Evolutionary conservation across 805 yeast species (phyloP).

Genomic region (Pichia cephalocereana): DNA sequence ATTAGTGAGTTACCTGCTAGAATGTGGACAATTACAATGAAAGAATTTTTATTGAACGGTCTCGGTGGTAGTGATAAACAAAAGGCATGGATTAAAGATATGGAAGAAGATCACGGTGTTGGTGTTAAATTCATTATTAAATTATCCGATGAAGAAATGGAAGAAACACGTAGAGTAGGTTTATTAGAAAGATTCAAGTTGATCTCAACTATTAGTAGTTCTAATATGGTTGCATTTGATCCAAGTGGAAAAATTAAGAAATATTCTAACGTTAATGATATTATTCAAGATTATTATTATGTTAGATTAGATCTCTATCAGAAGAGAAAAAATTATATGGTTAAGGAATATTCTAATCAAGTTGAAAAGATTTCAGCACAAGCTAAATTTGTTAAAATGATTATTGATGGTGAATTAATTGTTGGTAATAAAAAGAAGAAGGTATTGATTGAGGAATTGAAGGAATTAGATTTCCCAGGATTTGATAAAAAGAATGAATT

Average conservation of each 20-base stretch:
- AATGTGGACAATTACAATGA: constrained; percentile 87
- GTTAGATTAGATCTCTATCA: constrained; percentile 87
- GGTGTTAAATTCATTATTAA: constrained; percentile 74
- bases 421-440: constrained; percentile 70
- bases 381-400: constrained; percentile 85
- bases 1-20: constrained; percentile 90
- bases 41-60: constrained; percentile 71
- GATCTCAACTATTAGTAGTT: constrained; percentile 53
- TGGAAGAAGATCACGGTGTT: constrained; percentile 87
- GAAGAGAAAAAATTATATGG: constrained; percentile 75
- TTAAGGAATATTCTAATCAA: constrained; percentile 60
- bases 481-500: constrained; percentile 65
- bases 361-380: constrained; percentile 70
- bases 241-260: constrained; percentile 78
- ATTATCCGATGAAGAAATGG: constrained; percentile 74
- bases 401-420: constrained; percentile 62
- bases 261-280: constrained; percentile 68
- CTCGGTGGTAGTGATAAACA: constrained; percentile 66
- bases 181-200: constrained; percentile 79
- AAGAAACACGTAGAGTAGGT: constrained; percentile 63
- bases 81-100: constrained; percentile 83
- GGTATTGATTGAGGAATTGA: constrained; percentile 54
- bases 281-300: constrained; percentile 73
- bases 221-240: constrained; percentile 95
- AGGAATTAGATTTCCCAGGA: constrained; percentile 60